phyloP scores from a whole-genome alignment of 2,329 filamentous ascomycete species.

The Emericellopsis cladophorae region DNA sequence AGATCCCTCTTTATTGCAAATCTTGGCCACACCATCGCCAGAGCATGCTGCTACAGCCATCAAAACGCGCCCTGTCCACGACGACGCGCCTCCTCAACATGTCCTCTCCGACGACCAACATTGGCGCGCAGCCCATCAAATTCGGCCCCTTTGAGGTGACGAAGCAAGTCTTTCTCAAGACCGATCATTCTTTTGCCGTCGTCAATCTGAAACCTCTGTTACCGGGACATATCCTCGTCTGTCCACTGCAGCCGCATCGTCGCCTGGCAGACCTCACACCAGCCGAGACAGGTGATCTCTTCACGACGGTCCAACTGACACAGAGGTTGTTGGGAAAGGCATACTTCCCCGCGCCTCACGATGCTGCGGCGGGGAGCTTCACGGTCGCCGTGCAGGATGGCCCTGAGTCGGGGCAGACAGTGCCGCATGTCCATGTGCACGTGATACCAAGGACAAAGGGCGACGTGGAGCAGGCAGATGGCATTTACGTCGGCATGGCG shows the following conservation, averaged over 20 bases:
- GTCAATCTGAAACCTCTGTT: constrained; percentile 94
- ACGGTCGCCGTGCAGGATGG: constrained; percentile 97
- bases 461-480: constrained; percentile 43
- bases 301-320: constrained; percentile 73
- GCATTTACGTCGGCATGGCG: constrained; percentile 74
- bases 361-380: constrained; percentile 54
- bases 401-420: constrained; percentile 79
- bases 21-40: not conserved
- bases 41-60: constrained; percentile 1
- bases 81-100: constrained; percentile 5
- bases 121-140: constrained; percentile 27
- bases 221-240: constrained; percentile 86
- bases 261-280: constrained; percentile 64
- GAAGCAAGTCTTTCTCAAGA: constrained; percentile 74
- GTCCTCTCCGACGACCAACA: constrained; percentile 17
- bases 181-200: constrained; percentile 68
- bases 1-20: too few relatives aligned
- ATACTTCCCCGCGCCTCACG: constrained; percentile 41
- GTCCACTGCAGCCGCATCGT: constrained; percentile 54
- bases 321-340: constrained; percentile 57
- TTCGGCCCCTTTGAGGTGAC: constrained; percentile 72
- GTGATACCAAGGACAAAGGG: constrained; percentile 63
- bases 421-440: constrained; percentile 87
- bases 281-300: constrained; percentile 68
- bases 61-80: constrained; percentile 1